Evolutionary conservation across 495 filamentous ascomycete species (phyloP), one percentile per base, ranked within the genome.

Genomic region (Tuber aestivum): DNA sequence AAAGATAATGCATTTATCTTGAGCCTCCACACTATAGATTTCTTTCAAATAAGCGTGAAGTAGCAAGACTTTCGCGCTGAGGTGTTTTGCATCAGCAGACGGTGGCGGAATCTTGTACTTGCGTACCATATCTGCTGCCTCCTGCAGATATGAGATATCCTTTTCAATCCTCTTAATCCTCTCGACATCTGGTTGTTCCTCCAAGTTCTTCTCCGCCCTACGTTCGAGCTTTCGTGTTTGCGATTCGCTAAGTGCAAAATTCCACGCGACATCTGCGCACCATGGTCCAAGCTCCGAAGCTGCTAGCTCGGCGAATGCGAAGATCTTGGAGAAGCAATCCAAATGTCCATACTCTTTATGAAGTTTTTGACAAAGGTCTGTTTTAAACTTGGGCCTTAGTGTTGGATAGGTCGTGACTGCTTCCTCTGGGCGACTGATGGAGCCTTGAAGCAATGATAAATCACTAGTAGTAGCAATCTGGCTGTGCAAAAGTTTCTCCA

Each of bases 211-310:
- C 76, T 91, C 85, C 71, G 87, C 85, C 78, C 86, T 85, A 73
- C 87, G 84, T 74, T 92, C 88, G 12, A 94, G 82, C 77, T 90
- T 93, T 8, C 87, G 86, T 0, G 88, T 79, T 73, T 93, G 87
- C 9, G 90, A 87, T 40, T 93, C 90, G 0, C 85, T 85, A 12
- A 97, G 85, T n/a, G 89, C 89, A 70, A 91, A 87, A 38, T 85
- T 84, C 93, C 95, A 97, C 65, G 92, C 88, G 40, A 88, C 85
- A 83, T 99, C 95, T n/a, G 93, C 88, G 78, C 91, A 92, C 95
- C 95, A 99, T 38, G 86, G 83, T 10, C 95, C 82, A 18, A 98
- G 85, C 77, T 97, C 89, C 21, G 90, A 86, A 42, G 86, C 88
- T 32, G 90, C 89, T 44, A 86, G 79, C 61, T 83, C 87, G 3